These are phyloP conservation scores for Penicillium samsonianum DNA, from an alignment of 495 filamentous ascomycete species.

Conservation along the genomic window DNA sequence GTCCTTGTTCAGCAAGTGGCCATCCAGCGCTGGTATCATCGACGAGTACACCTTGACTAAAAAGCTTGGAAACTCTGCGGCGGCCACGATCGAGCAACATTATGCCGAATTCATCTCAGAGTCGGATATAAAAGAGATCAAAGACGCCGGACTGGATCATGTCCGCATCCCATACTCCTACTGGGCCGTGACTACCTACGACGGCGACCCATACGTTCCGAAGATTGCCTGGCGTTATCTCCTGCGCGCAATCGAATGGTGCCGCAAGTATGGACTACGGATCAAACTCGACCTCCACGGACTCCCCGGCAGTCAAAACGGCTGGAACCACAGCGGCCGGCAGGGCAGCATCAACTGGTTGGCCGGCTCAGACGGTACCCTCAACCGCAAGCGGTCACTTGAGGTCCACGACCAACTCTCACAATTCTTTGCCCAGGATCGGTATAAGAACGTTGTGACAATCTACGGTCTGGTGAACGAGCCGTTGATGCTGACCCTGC, in stretches of 20 bases:
- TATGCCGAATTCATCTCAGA: constrained; percentile 87
- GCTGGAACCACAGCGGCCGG: constrained; percentile 85
- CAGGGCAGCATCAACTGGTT: constrained; percentile 75
- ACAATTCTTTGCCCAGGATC: constrained; percentile 79
- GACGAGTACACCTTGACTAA: constrained; percentile 84
- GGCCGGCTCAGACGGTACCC: constrained; percentile 63
- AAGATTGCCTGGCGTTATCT: constrained; percentile 93
- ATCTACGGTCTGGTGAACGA: constrained; percentile 90
- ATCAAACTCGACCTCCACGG: constrained; percentile 94
- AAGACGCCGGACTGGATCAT: constrained; percentile 89
- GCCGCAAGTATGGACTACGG: constrained; percentile 87
- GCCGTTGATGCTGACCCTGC: constrained; percentile 71
- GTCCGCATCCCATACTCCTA: constrained; percentile 94
- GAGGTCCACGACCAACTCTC: constrained; percentile 79
- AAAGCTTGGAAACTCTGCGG: constrained; percentile 62
- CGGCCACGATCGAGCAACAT: constrained; percentile 76
- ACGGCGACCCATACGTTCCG: constrained; percentile 83
- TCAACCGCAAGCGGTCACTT: constrained; percentile 74
- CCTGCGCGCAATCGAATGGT: constrained; percentile 87
- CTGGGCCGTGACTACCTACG: constrained; percentile 88
- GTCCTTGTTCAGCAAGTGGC: constrained; percentile 76
- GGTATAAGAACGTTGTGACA: constrained; percentile 79
- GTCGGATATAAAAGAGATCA: constrained; percentile 79
- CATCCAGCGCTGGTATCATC: constrained; percentile 61
- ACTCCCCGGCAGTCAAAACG: constrained; percentile 81